Evolutionary conservation across 2,329 filamentous ascomycete species (phyloP).

Genomic region (Beauveria pseudobassiana): DNA sequence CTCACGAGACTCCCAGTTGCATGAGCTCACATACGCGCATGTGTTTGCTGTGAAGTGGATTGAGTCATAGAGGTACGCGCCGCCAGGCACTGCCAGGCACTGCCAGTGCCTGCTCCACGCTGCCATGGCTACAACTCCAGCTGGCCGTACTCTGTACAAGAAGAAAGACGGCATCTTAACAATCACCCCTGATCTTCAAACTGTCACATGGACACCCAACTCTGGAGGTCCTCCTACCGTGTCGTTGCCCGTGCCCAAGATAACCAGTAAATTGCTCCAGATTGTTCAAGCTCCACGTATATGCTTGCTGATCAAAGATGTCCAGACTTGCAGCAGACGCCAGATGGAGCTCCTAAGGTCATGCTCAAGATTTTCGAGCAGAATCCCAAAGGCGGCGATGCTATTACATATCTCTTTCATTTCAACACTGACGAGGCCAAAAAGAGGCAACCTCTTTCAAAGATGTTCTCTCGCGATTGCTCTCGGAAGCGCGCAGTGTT

Average conservation of each 20-base stretch:
- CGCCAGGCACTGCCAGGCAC: background rate
- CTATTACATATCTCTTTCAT: constrained; percentile 74
- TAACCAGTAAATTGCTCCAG: constrained; percentile 63
- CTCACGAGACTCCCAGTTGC: background rate
- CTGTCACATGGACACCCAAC: constrained; percentile 74
- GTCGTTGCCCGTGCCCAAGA: constrained; percentile 63
- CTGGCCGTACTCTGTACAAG: constrained; percentile 73
- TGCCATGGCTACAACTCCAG: constrained; percentile 49
- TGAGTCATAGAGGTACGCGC: background rate
- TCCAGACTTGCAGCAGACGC: constrained; percentile 87
- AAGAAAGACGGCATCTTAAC: constrained; percentile 88
- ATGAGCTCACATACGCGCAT: constrained; percentile 3
- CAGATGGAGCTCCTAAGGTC: constrained; percentile 78
- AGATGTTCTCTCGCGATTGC: constrained; percentile 69
- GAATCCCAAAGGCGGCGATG: constrained; percentile 46
- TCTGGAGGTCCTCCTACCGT: constrained; percentile 57
- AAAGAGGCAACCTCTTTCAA: constrained; percentile 79
- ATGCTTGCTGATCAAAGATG: background rate
- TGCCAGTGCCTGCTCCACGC: background rate
- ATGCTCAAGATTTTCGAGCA: constrained; percentile 90
- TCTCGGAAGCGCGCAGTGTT: constrained; percentile 58
- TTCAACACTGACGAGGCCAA: constrained; percentile 79
- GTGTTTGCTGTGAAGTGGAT: background rate
- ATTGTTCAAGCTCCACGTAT: background rate
- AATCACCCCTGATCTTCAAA: constrained; percentile 64